Conservation (phyloP, 495 filamentous ascomycete species). For the Penicillium roqueforti region DNA sequence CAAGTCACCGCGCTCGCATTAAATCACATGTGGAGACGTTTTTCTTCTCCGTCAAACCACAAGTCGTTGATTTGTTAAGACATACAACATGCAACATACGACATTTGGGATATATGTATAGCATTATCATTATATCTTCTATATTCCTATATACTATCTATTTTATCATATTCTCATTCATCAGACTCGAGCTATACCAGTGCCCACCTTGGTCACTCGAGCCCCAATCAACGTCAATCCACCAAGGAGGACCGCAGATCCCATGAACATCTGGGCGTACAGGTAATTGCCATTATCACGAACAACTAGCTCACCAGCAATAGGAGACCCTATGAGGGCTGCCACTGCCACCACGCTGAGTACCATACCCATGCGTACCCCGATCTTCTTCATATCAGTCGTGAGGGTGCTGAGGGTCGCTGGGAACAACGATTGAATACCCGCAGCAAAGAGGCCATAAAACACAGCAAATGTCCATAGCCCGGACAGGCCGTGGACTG, state of each 20-base stretch:
- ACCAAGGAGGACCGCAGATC: conserved; percentile 47
- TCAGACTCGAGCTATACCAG: conserved; percentile 23
- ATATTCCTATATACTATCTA: background rate
- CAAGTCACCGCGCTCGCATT: no score
- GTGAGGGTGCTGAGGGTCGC: conserved; percentile 57
- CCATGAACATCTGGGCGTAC: conserved; percentile 55
- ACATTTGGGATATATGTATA: background rate
- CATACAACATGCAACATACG: no score
- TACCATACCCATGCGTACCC: conserved; percentile 75
- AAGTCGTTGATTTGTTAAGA: no score
- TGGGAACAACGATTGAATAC: conserved; percentile 65
- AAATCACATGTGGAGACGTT: no score
- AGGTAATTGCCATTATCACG: conserved; percentile 48
- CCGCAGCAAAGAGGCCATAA: conserved; percentile 59
- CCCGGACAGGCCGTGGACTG: conserved; percentile 43
- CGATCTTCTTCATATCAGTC: conserved; percentile 61
- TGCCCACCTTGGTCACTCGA: conserved; percentile 42
- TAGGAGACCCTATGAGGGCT: conserved; percentile 67
- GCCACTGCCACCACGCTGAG: conserved; percentile 73
- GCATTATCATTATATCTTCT: background rate
- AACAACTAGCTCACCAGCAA: conserved; percentile 61
- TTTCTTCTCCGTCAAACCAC: no score
- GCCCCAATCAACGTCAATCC: conserved; percentile 43
- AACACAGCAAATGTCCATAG: conserved; percentile 60
- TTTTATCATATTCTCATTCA: conserved; percentile 1